Conservation (phyloP, 73 alveolate species). For the Uronychia binucleata region DNA sequence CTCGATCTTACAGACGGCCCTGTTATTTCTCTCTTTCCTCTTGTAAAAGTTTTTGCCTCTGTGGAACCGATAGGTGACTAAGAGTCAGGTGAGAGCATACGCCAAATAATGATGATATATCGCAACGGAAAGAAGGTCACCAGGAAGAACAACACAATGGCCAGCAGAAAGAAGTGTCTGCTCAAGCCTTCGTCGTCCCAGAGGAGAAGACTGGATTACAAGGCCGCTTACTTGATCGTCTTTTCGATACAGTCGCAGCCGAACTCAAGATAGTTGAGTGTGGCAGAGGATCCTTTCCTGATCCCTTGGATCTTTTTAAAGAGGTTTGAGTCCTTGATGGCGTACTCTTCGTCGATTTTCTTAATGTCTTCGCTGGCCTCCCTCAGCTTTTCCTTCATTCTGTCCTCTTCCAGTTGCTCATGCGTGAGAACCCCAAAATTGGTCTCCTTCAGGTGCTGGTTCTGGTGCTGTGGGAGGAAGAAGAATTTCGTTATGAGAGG, state of each 20-base stretch:
- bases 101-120: slow-evolving; percentile 11
- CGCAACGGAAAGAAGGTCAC: slow-evolving; percentile 60
- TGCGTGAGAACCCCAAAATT: too few species aligned
- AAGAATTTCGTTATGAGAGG: slow-evolving; percentile 10
- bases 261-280: slow-evolving; percentile 10
- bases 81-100: background rate
- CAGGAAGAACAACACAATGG: slow-evolving; percentile 13
- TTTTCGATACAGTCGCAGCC: slow-evolving; percentile 32
- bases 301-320: background rate
- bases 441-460: too few species aligned
- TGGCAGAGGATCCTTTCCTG: slow-evolving; percentile 4
- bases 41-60: slow-evolving; percentile 48
- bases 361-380: background rate
- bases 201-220: background rate
- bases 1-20: slow-evolving; percentile 30
- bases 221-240: slow-evolving; percentile 15
- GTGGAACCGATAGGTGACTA: slow-evolving; percentile 23
- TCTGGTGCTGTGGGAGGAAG: too few species aligned
- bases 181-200: slow-evolving; percentile 57
- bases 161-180: slow-evolving; percentile 40
- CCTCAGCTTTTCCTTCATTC: background rate
- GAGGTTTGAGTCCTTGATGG: background rate
- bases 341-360: background rate
- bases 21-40: slow-evolving; percentile 43
- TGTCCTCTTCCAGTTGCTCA: too few species aligned